phyloP scores from a whole-genome alignment of 2,329 filamentous ascomycete species.

The Samsoniella hepiali region DNA sequence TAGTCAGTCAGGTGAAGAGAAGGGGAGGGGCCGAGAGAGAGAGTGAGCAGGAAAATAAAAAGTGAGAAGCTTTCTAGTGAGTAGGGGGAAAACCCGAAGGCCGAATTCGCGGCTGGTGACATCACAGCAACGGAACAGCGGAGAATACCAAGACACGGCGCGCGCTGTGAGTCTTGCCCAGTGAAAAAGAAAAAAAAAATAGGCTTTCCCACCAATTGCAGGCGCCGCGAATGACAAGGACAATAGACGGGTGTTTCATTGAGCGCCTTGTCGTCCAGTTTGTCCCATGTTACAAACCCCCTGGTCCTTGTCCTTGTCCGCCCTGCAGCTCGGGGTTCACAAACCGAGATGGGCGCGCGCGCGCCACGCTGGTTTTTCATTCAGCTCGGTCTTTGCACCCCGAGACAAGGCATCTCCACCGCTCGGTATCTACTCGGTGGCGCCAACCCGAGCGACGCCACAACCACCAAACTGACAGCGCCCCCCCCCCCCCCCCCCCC shows the following conservation, averaged over 20 bases:
- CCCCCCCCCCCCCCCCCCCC: too few relatives aligned
- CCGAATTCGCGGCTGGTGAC: not conserved
- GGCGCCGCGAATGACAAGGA: not conserved
- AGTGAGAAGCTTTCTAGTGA: not conserved
- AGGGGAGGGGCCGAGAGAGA: not conserved
- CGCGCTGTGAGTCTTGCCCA: too few relatives aligned
- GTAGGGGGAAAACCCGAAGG: not conserved
- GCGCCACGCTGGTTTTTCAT: not conserved
- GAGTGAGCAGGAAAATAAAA: too few relatives aligned
- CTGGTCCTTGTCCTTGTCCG: not conserved
- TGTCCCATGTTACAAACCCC: too few relatives aligned
- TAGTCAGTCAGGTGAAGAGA: not conserved
- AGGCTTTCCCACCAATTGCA: not conserved
- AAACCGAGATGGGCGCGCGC: not conserved
- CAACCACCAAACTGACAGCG: too few relatives aligned
- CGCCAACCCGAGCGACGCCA: too few relatives aligned
- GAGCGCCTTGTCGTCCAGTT: not conserved
- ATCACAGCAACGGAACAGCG: not conserved
- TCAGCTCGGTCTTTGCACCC: not conserved
- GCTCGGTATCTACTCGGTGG: not conserved
- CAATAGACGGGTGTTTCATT: not conserved
- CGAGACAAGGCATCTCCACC: not conserved
- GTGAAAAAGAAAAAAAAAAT: not conserved
- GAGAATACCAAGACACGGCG: not conserved
- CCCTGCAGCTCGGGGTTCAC: not conserved